These are phyloP conservation scores for Pogostemon cablin DNA, from an alignment of 257 asterid species.

Conservation along the genomic window DNA sequence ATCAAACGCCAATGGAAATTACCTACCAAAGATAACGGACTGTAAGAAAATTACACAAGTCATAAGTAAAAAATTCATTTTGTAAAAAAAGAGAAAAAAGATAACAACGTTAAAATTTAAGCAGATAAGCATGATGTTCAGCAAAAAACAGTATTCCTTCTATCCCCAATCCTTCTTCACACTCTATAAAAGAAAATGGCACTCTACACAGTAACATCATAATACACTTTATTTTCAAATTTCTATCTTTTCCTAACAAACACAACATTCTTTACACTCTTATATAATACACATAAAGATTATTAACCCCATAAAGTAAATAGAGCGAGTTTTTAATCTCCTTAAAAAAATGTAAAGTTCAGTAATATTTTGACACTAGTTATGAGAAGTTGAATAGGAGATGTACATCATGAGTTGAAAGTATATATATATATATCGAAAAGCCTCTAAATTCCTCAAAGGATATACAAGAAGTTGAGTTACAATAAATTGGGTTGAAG, in stretches of 20 bases:
- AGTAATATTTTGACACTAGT: not conserved
- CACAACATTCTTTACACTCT: no score
- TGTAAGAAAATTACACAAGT: slow-evolving; percentile 22
- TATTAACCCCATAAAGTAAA: no score
- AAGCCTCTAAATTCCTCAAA: no score
- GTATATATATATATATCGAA: not conserved
- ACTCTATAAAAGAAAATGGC: no score
- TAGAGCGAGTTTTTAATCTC: no score
- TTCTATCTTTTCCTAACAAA: no score
- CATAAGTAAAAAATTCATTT: slow-evolving; percentile 8
- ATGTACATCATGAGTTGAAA: not conserved
- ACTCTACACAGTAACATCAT: no score
- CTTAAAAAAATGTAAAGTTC: no score
- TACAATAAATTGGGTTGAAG: not conserved
- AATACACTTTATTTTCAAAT: not conserved
- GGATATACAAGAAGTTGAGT: not conserved
- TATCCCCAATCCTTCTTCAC: no score
- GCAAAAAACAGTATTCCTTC: no score
- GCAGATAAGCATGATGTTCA: slow-evolving; percentile 13
- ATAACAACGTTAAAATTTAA: not conserved
- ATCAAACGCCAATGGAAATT: slow-evolving; percentile 51
- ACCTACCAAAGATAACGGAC: slow-evolving; percentile 46
- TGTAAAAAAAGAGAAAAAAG: slow-evolving; percentile 13
- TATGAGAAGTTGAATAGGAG: slow-evolving; percentile 4
- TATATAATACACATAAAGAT: no score